Evolutionary conservation across 768 basidiomycete genomes (phyloP), one percentile per base, ranked within the genome.

Genomic region (Serendipita vermifera): DNA sequence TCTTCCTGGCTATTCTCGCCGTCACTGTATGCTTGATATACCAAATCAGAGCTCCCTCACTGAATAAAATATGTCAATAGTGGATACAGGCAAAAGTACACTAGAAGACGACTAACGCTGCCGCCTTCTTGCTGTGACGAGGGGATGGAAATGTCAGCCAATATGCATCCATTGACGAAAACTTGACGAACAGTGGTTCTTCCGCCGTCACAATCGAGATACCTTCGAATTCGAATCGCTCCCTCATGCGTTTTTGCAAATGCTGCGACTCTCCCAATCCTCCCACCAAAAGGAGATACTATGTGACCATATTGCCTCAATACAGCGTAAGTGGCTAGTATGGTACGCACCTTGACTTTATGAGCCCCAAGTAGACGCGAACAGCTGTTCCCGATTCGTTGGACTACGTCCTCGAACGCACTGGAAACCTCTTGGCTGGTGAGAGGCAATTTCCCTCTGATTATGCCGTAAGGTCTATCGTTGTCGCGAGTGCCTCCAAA

Each of bases 1-100:
- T 41, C 26, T 41, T 40, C 38, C 55, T 17, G 1, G 39, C 38
- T 15, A 39, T 39, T 27, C 55, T 38, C 7, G 55, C 55, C 5
- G 39, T 24, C 1, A 56, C 55, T 15, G 29, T 31, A 24, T 56
- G 55, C 24, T 56, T 40, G n/a, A 41, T 39, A 31, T 15, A 41
- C 55, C 55, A 56, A 5, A 41, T 38, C 5, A 27, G 22, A 26
- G 55, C 55, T 14, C 55, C 55, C n/a, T 41, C 55, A 5, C 46
- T 51, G 27, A 9, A 51, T 22, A 20, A 51, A 7, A 29, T 13
- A n/a, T 51, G 20, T n/a, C n/a, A n/a, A n/a, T n/a, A n/a, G 32
- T 22, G 1, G 22, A 29, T 15, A 15, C 5, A 5, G 46, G 32
- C 46, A 51, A 29, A 9, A 31, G 11, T 29, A 26, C 5, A 51